Evolutionary conservation across 1,284 basidiomycete genomes (phyloP), one percentile per base, ranked within the genome.

Genomic region (Malassezia cuniculi): DNA sequence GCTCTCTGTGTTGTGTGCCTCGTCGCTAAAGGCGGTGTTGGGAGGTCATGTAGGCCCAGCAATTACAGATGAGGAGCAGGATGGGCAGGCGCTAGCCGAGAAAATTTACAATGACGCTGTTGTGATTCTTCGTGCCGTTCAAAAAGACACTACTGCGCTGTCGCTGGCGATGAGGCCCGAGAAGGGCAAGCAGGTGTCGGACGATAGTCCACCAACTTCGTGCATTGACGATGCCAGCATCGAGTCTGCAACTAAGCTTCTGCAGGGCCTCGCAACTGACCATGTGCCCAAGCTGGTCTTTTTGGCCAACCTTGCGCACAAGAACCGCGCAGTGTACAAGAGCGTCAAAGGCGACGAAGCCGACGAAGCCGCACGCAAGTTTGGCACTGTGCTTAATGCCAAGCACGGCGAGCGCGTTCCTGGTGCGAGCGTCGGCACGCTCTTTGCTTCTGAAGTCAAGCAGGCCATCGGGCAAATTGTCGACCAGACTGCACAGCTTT

Each of bases 1-100:
- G 31, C 48, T 55, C 32, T 54, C 53, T 24, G 52, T 60, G 47
- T 51, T 60, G 30, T 55, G 57, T 35, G 55, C 57, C 15, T 50
- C 57, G 17, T 60, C 57, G 22, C 47, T 57, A 16, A 48, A 55
- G 21, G 52, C 55, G 16, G 47, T 52, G 9, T n/a, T n/a, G n/a
- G n/a, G n/a, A n/a, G n/a, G n/a, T n/a, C n/a, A n/a, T n/a, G n/a
- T n/a, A n/a, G n/a, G n/a, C n/a, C n/a, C n/a, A n/a, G n/a, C n/a
- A n/a, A n/a, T n/a, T n/a, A 6, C 6, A n/a, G 38, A 40, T 15
- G 16, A 27, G 2, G 30, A 27, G 36, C 36, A 34, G 32, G 37
- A 45, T 29, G 45, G 40, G 9, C n/a, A 28, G 5, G 31, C 22
- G n/a, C 55, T 60, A 6, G 37, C 48, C 16, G 30, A 36, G 10